Base-by-base conservation (phyloP, 345 rosid species). In the Garcia nutans region DNA sequence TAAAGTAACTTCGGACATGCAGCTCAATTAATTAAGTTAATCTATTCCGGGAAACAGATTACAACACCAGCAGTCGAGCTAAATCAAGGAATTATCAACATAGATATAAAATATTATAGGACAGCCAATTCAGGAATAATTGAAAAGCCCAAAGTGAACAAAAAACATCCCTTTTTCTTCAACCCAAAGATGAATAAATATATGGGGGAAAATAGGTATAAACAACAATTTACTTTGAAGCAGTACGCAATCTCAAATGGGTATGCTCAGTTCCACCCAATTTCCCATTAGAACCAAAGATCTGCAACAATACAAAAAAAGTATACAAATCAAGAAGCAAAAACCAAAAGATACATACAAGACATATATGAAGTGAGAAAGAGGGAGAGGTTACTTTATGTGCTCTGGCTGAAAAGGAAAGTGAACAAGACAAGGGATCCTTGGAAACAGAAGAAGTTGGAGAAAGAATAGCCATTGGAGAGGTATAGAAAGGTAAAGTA, bases 171-270 rank as follows among this genome's bases (percentile, higher is more conserved):
- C 19, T 1, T 3, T 15, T 5, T 26, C 22, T 45, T 73, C 19
- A 17, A 44, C 55, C 22, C 50, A 63, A 22, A 66, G 33, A 23
- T 2, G 20, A n/a, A 15, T 62, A 0, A 23, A 33, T 50, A 19
- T 37, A 37, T 37, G 41, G 41, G 7, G 41, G 7, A 7, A 41
- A 13, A 74, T 24, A 24, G 15, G n/a, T 26, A 56, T 49, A 3
- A n/a, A 69, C 68, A 61, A 22, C 9, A 41, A 73, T 82, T 80
- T 74, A 88, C 91, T 80, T 85, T 26, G 45, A 75, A 80, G 75
- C 74, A 75, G 82, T 37, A 20, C 71, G 54, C 26, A 81, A 77
- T 68, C 75, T 79, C 66, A 79, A 72, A 19, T 33, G 85, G 85
- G 85, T 77, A 22, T 28, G 75, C 78, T 77, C 83, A 64, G 69